Base-by-base conservation (phyloP, 1,284 basidiomycete species). In the Tilletiopsis washingtonensis region DNA sequence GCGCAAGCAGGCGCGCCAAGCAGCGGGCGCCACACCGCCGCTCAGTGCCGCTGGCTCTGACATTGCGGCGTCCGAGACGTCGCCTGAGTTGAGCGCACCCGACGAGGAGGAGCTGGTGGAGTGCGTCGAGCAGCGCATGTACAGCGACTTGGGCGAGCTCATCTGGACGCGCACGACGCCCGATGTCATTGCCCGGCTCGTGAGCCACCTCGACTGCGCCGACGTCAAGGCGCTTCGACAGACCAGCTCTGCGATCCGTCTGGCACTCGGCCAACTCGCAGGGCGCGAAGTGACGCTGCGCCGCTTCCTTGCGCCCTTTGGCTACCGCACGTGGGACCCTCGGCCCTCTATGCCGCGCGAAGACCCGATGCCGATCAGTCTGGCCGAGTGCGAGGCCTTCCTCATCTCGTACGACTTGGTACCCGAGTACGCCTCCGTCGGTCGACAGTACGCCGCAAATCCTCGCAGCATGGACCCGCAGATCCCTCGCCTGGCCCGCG, bases 331-430 rank as follows among this genome's bases (percentile, higher is more conserved):
- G 6, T 71, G 69, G 69, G 45, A 44, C 11, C 17, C 34, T 9
- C 20, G 27, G 11, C 40, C 19, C 24, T 3, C 19, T 19, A 11
- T 21, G 40, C 40, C 24, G 12, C n/a, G 15, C 15, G 57, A 55
- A 32, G 67, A 71, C 25, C 67, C 70, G 9, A 46, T 67, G 14
- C 63, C 65, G 19, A 43, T 71, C 5, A 62, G 49, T 38, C 60
- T 68, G 26, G 39, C 48, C 24, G 69, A 73, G 42, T 61, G 55
- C 47, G 69, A 73, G 40, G 69, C 57, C 7, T 71, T 73, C 49
- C 37, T 71, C 27, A 51, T 73, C 39, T 55, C 54, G 49, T 49
- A 57, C n/a, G 59, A 65, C 21, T 29, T 68, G 37, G 25, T 56
- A 19, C 49, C 57, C 4, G 70, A 73, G 46, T 69, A 69, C 32